Evolutionary conservation across 805 yeast species (phyloP).

Genomic region (Saccharomycopsis capsularis): DNA sequence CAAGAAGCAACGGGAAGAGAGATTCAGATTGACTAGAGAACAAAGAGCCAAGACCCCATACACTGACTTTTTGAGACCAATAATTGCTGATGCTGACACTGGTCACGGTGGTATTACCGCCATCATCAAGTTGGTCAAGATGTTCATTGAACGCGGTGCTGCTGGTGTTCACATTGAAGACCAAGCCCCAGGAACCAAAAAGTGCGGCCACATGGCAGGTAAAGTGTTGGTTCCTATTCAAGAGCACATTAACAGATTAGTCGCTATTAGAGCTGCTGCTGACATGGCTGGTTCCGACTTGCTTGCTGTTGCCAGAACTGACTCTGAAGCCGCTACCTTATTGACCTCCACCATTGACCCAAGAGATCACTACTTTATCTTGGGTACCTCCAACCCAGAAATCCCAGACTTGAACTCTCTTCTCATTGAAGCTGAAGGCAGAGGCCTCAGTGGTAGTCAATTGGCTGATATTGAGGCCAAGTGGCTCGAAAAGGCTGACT

Average conservation of each 20-base stretch:
- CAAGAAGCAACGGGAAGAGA: conserved; percentile 87
- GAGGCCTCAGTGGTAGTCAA: conserved; percentile 64
- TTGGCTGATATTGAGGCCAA: conserved; percentile 69
- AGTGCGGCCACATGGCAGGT: conserved; percentile 99
- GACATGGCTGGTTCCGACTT: conserved; percentile 87
- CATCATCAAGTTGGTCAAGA: conserved; percentile 86
- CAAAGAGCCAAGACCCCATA: conserved; percentile 66
- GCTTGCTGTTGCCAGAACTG: conserved; percentile 89
- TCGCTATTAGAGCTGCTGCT: conserved; percentile 91
- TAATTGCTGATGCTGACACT: conserved; percentile 96
- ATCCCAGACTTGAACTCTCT: conserved; percentile 66
- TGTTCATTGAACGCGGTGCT: conserved; percentile 96
- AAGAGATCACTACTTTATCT: conserved; percentile 88
- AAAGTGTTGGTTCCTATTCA: conserved; percentile 95
- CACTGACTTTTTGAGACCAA: conserved; percentile 87
- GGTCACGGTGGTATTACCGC: conserved; percentile 99
- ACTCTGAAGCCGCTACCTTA: conserved; percentile 95
- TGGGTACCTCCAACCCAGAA: conserved; percentile 85
- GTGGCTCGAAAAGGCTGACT: conserved; percentile 78
- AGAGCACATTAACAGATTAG: conserved; percentile 91
- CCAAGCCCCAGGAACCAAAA: conserved; percentile 98
- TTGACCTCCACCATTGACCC: conserved; percentile 89
- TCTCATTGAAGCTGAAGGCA: conserved; percentile 73
- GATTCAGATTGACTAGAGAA: conserved; percentile 50
- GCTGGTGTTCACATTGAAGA: conserved; percentile 99